These are phyloP conservation scores for Epichloe uncinata DNA, from an alignment of 2,329 filamentous ascomycete species.

Conservation along the genomic window DNA sequence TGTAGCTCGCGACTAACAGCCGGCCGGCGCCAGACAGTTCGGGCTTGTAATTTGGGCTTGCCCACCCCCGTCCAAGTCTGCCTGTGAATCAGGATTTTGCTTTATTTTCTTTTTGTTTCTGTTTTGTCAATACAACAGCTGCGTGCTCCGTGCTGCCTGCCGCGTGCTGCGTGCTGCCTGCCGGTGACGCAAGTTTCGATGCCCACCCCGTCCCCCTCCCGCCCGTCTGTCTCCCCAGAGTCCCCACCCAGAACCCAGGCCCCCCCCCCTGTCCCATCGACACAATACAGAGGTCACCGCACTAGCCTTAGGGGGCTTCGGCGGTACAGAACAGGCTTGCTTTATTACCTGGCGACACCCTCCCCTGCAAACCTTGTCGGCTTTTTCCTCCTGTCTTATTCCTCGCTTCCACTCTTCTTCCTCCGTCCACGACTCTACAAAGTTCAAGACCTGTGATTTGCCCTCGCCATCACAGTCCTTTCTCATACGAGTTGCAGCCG, in stretches of 20 bases:
- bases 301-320: no score
- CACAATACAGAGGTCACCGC: no score
- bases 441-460: background rate
- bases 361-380: background rate
- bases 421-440: background rate
- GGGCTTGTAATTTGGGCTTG: background rate
- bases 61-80: background rate
- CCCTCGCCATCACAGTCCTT: no score
- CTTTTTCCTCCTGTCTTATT: background rate
- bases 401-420: background rate
- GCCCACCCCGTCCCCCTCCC: no score
- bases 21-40: background rate
- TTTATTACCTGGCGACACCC: conserved; percentile 3
- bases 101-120: no score
- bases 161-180: no score
- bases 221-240: background rate
- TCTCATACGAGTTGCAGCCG: background rate
- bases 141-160: no score
- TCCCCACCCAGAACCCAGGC: background rate
- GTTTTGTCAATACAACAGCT: no score
- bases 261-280: no score
- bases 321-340: background rate
- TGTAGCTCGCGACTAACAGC: conserved; percentile 1
- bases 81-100: background rate
- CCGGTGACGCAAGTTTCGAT: background rate